A percentile compares a stretch with the other conserved stretches of the same genome.
phyloP scores from a whole-genome alignment of 2,329 filamentous ascomycete species.

The Pyricularia grisea region DNA sequence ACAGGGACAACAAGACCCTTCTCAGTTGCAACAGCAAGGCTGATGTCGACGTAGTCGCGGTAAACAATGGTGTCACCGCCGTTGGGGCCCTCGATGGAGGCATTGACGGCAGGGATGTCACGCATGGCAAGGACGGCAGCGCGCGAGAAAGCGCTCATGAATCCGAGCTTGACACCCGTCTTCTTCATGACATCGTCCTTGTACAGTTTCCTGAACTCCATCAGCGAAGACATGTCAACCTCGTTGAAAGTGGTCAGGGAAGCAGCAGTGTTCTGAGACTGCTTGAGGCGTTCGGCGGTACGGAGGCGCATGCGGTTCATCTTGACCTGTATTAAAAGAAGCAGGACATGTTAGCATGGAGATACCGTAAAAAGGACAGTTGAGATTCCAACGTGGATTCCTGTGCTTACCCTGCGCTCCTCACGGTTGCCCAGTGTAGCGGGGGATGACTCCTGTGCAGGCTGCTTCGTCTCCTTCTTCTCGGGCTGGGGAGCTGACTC shows the following conservation, averaged over 20 bases:
- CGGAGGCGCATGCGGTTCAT: constrained; percentile 99
- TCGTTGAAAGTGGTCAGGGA: constrained; percentile 98
- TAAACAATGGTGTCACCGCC: constrained; percentile 97
- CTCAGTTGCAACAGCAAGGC: constrained; percentile 92
- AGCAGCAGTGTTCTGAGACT: constrained; percentile 96
- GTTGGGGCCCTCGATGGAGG: constrained; percentile 90
- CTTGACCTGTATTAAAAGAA: constrained; percentile 59
- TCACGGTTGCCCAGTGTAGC: constrained; percentile 63
- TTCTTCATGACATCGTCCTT: constrained; percentile 96
- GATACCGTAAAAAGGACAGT: background rate
- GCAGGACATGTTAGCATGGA: background rate
- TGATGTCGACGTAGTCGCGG: constrained; percentile 95
- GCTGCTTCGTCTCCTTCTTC: constrained; percentile 16
- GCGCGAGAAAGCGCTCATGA: constrained; percentile 96
- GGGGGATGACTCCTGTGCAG: constrained; percentile 27
- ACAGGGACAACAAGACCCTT: constrained; percentile 96
- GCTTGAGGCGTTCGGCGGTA: constrained; percentile 95
- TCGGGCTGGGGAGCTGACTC: constrained; percentile 18
- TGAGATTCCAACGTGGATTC: background rate
- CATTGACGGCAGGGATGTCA: constrained; percentile 90
- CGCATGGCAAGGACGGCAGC: constrained; percentile 88
- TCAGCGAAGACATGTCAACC: constrained; percentile 95
- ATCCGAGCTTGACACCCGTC: constrained; percentile 95
- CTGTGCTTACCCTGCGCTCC: constrained; percentile 67
- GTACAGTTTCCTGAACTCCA: constrained; percentile 95